Base-by-base conservation (phyloP, 257 asterid species). In the Plantago major region DNA sequence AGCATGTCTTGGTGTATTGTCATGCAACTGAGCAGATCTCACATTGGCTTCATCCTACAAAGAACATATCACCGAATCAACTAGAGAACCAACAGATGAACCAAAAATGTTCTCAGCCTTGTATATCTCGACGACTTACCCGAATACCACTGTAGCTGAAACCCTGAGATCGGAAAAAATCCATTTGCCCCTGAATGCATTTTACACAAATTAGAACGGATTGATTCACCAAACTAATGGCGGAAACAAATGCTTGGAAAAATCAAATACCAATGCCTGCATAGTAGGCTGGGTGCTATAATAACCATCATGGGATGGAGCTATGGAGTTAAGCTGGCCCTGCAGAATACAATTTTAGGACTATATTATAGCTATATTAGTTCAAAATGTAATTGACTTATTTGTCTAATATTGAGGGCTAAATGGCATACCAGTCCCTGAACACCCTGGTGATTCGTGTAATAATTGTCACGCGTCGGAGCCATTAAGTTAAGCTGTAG, bases 271-370 rank as follows among this genome's bases (percentile, higher is more conserved):
- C 98, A 91, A 73, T 70, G 83, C 95, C 48, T 87, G 96, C 68
- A 88, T 73, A 64, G 92, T 63, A 48, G 92, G 91, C 64, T 82
- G 95, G 67, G 89, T 48, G 69, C 88, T 75, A 67, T 88, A 86
- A 74, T 81, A 91, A 74, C 86, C 78, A 60, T 88, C 96, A 46
- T 82, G 98, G 59, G 88, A 62, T 46, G 95, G 95, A 64, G 96
- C 98, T 52, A 84, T 85, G 52, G 98, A 78, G 67, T 81, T 91
- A 72, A 88, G 80, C 71, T 88, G 98, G 76, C 96, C 98, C 98
- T 91, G 64, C 58, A 65, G 64, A 65, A 64, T 68, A 64, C 11
- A 67, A 40, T 38, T 73, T 58, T 53, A 61, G 62, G 30, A 46
- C 11, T 51, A 12, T 10, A 52, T 48, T 61, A 67, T 42, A 42